Percentiles rank a stretch among this genome's conserved stretches.
These are phyloP conservation scores for Chamaenerion angustifolium DNA, from an alignment of 345 rosid species.

Conservation along the genomic window DNA sequence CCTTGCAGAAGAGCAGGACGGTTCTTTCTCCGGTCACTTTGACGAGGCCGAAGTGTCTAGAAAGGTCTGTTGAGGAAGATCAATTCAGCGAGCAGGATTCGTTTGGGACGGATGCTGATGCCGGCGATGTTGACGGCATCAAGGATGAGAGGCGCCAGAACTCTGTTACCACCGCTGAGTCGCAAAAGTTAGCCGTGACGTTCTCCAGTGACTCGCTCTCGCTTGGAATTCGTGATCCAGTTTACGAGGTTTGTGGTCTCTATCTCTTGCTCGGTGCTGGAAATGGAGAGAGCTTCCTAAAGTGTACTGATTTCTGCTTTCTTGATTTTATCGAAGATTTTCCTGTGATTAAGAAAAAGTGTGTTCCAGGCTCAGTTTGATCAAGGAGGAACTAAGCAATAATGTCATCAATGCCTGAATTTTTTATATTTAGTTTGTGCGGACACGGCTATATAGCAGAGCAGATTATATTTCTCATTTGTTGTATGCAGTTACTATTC, in stretches of 20 bases:
- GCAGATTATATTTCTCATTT: too few species aligned
- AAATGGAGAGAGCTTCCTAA: too few species aligned
- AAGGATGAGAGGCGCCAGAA: constrained; percentile 23
- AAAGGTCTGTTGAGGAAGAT: constrained; percentile 45
- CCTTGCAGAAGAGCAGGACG: constrained; percentile 16
- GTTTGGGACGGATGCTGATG: constrained; percentile 15
- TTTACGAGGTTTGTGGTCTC: constrained; percentile 55
- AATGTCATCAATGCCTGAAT: too few species aligned
- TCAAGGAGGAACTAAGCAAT: too few species aligned
- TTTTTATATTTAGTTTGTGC: too few species aligned
- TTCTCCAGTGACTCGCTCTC: constrained; percentile 41
- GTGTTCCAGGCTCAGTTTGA: too few species aligned
- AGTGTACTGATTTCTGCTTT: too few species aligned
- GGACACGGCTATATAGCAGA: too few species aligned
- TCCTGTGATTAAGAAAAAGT: too few species aligned
- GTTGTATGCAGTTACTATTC: too few species aligned
- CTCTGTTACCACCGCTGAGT: constrained; percentile 8
- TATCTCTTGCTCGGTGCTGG: too few species aligned
- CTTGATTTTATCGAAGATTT: too few species aligned
- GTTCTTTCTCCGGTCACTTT: constrained; percentile 15
- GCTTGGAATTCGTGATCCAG: constrained; percentile 88
- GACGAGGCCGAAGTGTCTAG: constrained; percentile 26
- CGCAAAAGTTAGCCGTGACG: constrained; percentile 22
- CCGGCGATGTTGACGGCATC: constrained; percentile 3
- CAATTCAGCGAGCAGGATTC: constrained; percentile 31